These are phyloP conservation scores for Mycena chlorophos DNA, from an alignment of 768 basidiomycete species.

Conservation along the genomic window DNA sequence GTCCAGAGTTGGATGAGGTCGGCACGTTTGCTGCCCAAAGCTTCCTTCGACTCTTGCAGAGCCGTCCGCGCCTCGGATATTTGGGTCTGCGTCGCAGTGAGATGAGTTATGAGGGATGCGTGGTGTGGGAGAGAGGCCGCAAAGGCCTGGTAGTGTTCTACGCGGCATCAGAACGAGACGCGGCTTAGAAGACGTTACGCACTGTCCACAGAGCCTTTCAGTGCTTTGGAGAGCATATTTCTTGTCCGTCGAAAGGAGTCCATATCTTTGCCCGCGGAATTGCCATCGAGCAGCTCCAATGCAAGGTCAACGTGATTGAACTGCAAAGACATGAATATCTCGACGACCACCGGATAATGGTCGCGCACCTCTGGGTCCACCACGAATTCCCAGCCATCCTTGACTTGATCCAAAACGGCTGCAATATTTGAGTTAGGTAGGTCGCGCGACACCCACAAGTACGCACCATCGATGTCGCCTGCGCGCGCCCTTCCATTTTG, in stretches of 20 bases:
- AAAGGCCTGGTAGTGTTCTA: slow-evolving; percentile 91
- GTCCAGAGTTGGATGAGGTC: slow-evolving; percentile 91
- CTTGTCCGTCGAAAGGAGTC: slow-evolving; percentile 78
- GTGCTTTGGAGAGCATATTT: slow-evolving; percentile 70
- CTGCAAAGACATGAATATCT: slow-evolving; percentile 36
- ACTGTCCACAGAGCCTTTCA: slow-evolving; percentile 90
- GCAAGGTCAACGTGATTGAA: slow-evolving; percentile 96
- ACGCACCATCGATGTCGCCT: slow-evolving; percentile 85
- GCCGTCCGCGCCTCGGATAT: slow-evolving; percentile 67
- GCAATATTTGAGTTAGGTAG: not conserved
- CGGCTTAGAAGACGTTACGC: slow-evolving; percentile 31
- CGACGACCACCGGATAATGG: slow-evolving; percentile 5
- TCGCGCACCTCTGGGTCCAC: slow-evolving; percentile 72
- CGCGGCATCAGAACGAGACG: not conserved
- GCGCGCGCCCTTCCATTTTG: slow-evolving; percentile 55
- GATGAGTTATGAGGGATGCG: slow-evolving; percentile 69
- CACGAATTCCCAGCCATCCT: slow-evolving; percentile 88
- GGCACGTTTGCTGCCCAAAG: slow-evolving; percentile 76
- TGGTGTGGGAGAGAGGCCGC: slow-evolving; percentile 94
- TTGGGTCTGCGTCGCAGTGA: slow-evolving; percentile 73
- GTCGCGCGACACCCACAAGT: not conserved
- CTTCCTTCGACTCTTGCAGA: slow-evolving; percentile 78
- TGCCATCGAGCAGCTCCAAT: slow-evolving; percentile 80
- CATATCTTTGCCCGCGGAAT: slow-evolving; percentile 71
- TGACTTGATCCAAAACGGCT: slow-evolving; percentile 86